Base-by-base conservation (phyloP, 176 grass and related monocot genomes). In the Rhynchospora breviuscula region DNA sequence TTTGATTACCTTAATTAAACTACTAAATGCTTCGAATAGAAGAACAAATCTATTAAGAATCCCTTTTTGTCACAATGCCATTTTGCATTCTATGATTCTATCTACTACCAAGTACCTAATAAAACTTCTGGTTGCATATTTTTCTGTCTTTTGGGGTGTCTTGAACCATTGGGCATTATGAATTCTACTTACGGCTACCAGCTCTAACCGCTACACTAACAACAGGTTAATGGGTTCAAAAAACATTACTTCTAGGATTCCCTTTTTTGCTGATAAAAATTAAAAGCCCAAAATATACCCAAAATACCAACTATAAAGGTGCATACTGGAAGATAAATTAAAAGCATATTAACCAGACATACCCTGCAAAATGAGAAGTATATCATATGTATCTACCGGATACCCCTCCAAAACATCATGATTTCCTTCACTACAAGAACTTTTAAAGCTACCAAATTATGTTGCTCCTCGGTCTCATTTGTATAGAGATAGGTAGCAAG, bases 1-100 rank as follows among this genome's bases (percentile, higher is more conserved):
- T 83, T 60, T 81, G 45, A 80, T 49, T 51, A 21, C 19, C 17
- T 17, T n/a, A 83, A 79, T 84, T 60, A 53, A 68, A 18, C 3
- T 13, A 17, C 44, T 51, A n/a, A 74, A 49, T 49, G 18, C 51
- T 51, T 67, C 3, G 7, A 72, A 72, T 72, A 22, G 46, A 74
- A 74, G 26, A 9, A 57, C 52, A 77, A 79, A 45, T 26, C 40
- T 70, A 45, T 54, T 46, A 48, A 52, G 1, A 54, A 54, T 76
- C 21, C 40, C 18, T 7, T 51, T 17, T 76, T 14, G 45, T 53
- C 11, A 11, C 22, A 14, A 47, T 35, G 59, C 59, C 9, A 68
- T 17, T 43, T 43, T 75, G 45, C 22, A 52, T 51, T 25, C 21
- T 53, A 29, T 26, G 11, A 52, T 51, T 25, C 21, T 53, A 29